Evolutionary conservation across 1,284 basidiomycete genomes (phyloP).

Genomic region (Inonotus hispidus): DNA sequence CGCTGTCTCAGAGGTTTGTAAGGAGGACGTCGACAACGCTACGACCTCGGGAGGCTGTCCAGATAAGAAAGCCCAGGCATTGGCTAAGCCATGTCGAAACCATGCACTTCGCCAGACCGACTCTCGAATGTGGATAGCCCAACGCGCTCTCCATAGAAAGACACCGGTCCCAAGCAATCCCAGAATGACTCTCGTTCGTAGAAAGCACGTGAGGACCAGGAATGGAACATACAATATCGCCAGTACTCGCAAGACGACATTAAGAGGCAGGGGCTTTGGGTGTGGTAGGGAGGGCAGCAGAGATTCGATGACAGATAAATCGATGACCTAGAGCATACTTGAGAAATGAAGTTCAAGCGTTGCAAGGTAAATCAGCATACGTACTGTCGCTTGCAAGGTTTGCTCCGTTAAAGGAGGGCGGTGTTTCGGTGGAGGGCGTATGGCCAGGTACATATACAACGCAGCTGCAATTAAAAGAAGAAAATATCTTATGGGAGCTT

Average conservation of each 20-base stretch:
- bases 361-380: slow-evolving; percentile 32
- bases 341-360: slow-evolving; percentile 57
- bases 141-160: slow-evolving; percentile 61
- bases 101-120: slow-evolving; percentile 61
- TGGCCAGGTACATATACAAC: slow-evolving; percentile 9
- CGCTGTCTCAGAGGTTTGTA: slow-evolving; percentile 16
- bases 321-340: slow-evolving; percentile 40
- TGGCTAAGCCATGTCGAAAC: slow-evolving; percentile 54
- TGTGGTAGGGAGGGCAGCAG: slow-evolving; percentile 37
- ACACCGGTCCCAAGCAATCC: slow-evolving; percentile 55
- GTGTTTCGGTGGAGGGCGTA: slow-evolving; percentile 6
- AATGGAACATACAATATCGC: slow-evolving; percentile 55
- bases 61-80: slow-evolving; percentile 42
- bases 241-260: slow-evolving; percentile 40
- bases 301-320: slow-evolving; percentile 50
- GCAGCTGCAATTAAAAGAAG: slow-evolving; percentile 21
- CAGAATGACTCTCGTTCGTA: slow-evolving; percentile 55
- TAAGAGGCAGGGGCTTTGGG: slow-evolving; percentile 26
- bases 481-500: slow-evolving; percentile 28
- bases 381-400: slow-evolving; percentile 15
- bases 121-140: slow-evolving; percentile 47
- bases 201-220: slow-evolving; percentile 46
- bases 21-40: background rate
- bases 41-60: slow-evolving; percentile 32
- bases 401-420: slow-evolving; percentile 15